Base-by-base conservation (phyloP, 2,329 filamentous ascomycete genomes). In the Ophiognomonia clavigignenti-juglandacearum region DNA sequence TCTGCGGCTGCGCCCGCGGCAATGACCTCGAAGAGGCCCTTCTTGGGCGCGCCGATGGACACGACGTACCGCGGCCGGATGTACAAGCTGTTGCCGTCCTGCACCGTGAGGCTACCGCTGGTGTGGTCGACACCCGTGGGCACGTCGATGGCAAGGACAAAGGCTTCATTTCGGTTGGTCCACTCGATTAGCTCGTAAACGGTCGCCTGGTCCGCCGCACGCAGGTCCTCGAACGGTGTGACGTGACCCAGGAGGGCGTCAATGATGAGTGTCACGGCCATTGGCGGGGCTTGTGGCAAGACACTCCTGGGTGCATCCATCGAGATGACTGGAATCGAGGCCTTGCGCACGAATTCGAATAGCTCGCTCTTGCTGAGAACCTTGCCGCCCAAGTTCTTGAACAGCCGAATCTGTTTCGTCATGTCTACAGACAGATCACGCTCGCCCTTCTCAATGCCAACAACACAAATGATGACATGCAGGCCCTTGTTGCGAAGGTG, bases 181-280 rank as follows among this genome's bases (percentile, higher is more conserved):
- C 91, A 97, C 53, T 90, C 86, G 59, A 96, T 93, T 60, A 96
- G 80, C 60, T 95, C 86, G 59, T 95, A 91, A 0, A 89, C 88
- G 0, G 85, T 86, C 4, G 85, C 83, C 62, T 95, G 88, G 55
- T 95, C 87, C 14, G 86, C 85, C 2, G 84, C 86, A 29, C 88
- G 80, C 23, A 97, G 74, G 57, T 95, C 89, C 56, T 96, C 90
- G 59, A 96, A 96, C 3, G 88, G 85, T 47, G 90, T 82, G 37
- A 93, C 89, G 53, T 93, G 79, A 4, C 90, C 90, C 4, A 98
- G 79, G 11, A 97, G 72, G 2, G 90, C 91, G 62, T 98, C 93
- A 46, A 97, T 80, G 54, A 96, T 88, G 48, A 96, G 73, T 38
- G 90, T 86, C 0, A 89, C 82, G 1, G 81, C 80, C 18, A 82